A percentile compares a stretch with the other conserved stretches of the same genome.
Conservation (phyloP, 768 basidiomycete genomes). For the Suillus cothurnatus region DNA sequence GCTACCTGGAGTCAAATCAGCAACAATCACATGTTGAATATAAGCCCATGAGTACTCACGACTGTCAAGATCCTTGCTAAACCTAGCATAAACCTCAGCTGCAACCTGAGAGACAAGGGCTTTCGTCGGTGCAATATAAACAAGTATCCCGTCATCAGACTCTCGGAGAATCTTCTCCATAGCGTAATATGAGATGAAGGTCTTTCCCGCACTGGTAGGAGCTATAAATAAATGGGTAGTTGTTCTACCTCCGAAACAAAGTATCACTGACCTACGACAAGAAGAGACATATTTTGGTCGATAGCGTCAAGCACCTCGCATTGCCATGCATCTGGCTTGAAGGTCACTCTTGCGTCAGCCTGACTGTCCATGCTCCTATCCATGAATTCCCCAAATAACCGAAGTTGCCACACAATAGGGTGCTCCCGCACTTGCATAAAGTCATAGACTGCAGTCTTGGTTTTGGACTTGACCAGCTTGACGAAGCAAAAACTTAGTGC, state of each 20-base stretch:
- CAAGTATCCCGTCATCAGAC: conserved; percentile 66
- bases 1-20: conserved; percentile 41
- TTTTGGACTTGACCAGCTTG: conserved; percentile 54
- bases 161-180: conserved; percentile 68
- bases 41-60: conserved; percentile 35
- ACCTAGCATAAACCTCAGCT: conserved; percentile 71
- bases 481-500: conserved; percentile 53
- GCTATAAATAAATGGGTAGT: conserved; percentile 38
- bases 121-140: conserved; percentile 78
- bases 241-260: not conserved
- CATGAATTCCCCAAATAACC: conserved; percentile 73
- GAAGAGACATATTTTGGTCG: conserved; percentile 57
- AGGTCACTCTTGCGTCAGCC: conserved; percentile 57
- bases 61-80: conserved; percentile 54
- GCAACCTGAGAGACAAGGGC: conserved; percentile 72
- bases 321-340: conserved; percentile 75
- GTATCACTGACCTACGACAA: conserved; percentile 59
- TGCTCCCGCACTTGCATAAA: conserved; percentile 62
- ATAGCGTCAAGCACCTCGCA: conserved; percentile 63
- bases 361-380: conserved; percentile 70
- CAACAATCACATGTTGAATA: not conserved
- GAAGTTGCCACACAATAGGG: conserved; percentile 65
- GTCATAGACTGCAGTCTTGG: conserved; percentile 39
- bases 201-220: conserved; percentile 74
- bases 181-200: conserved; percentile 76